Evolutionary conservation across 192 early-diverging fungal genomes (phyloP), one percentile per base, ranked within the genome.

Genomic region (Backusella luteola): DNA sequence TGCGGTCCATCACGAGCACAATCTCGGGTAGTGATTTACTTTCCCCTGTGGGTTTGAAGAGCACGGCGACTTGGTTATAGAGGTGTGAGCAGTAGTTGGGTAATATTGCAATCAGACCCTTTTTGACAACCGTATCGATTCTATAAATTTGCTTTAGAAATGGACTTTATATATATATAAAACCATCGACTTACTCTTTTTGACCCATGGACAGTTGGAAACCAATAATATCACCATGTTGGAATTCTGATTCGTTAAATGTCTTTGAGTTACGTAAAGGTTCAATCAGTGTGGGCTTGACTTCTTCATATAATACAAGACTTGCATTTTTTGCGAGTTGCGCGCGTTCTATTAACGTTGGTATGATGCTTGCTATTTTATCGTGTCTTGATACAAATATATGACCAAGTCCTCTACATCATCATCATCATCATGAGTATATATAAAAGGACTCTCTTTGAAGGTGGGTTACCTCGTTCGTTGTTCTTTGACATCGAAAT

Each of bases 401-500:
- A 71, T 71, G 69, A 46, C 42, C 69, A 29, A 71, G 38, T 41
- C 69, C 69, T 46, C 41, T 69, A 36, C 12, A 26, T 38, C 17
- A 21, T 34, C 6, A 34, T 49, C 0, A 49, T 34, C 6, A 35
- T 49, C 0, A n/a, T 49, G 46, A 49, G 19, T n/a, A 49, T 19
- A 49, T 49, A 49, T 19, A 49, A 19, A 49, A n/a, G 4, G 17
- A 4, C 7, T 49, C 1, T n/a, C n/a, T 19, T 6, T n/a, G 1
- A 7, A 49, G 1, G 17, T 32, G 32, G 3, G 6, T 49, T 86
- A 93, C 88, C 86, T 79, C 74, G 98, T 84, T 29, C 66, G 83
- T 8, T 84, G 83, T 12, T 79, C 84, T 3, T 77, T 59, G 0
- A 91, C 89, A 68, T 98, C 92, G 77, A 93, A 98, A 77, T 91